Conservation (phyloP, 106 monocot genomes). For the Dendrobium chrysotoxum region DNA sequence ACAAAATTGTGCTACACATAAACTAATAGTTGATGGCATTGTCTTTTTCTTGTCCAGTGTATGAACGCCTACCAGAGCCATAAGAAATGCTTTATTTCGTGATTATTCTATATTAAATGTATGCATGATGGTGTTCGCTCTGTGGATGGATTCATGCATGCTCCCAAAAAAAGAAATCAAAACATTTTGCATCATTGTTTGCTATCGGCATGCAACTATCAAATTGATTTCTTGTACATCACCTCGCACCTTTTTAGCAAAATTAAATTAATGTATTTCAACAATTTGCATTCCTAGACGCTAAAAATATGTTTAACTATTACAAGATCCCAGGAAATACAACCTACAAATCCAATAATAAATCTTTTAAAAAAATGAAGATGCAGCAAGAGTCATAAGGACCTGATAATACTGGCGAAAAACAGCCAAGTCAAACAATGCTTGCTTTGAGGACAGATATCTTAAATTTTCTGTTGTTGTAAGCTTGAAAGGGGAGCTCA, state of each 20-base stretch:
- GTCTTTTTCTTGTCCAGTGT: neutral
- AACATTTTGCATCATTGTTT: neutral
- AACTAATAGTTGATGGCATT: too few species aligned
- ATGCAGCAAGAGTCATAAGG: neutral
- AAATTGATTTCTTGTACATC: neutral
- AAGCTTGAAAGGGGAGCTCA: constrained; percentile 72
- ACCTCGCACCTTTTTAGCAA: neutral
- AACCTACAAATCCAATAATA: neutral
- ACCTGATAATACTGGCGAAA: constrained; percentile 97
- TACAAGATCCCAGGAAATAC: neutral
- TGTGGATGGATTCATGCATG: neutral
- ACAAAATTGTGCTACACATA: too few species aligned
- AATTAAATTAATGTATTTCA: neutral
- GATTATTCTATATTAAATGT: neutral
- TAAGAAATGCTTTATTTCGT: neutral
- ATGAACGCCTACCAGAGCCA: neutral
- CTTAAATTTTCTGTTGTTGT: constrained; percentile 65
- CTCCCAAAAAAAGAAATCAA: neutral
- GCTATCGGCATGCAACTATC: neutral
- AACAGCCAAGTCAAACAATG: constrained; percentile 92
- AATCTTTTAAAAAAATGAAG: neutral
- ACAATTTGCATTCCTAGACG: neutral
- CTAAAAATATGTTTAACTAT: neutral
- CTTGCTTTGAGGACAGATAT: constrained; percentile 95
- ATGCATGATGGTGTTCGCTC: neutral